Conservation (phyloP, 2,329 filamentous ascomycete species). For the Chaetomium sp. region DNA sequence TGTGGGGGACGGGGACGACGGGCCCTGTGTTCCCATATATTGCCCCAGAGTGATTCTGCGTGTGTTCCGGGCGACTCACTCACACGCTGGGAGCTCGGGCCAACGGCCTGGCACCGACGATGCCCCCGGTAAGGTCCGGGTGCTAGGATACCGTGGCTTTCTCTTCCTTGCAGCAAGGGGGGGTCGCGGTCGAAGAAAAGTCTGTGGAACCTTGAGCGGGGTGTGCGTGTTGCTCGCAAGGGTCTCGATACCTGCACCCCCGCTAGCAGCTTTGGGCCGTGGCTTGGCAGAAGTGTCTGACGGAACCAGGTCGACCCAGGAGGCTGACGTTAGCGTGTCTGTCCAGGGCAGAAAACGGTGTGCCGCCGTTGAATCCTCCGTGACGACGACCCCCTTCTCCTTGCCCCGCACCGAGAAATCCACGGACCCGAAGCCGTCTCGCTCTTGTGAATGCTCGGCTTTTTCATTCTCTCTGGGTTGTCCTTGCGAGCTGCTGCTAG, state of each 20-base stretch:
- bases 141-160: conserved; percentile 14
- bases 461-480: too few species aligned
- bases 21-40: conserved; percentile 17
- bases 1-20: conserved; percentile 14
- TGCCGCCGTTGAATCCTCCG: conserved; percentile 3
- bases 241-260: conserved; percentile 18
- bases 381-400: conserved; percentile 5
- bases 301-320: too few species aligned
- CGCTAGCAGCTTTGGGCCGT: conserved; percentile 2
- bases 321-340: not conserved
- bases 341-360: conserved; percentile 8
- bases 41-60: conserved; percentile 18
- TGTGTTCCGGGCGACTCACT: conserved; percentile 10
- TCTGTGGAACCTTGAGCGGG: conserved; percentile 14
- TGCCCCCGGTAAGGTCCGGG: conserved; percentile 9
- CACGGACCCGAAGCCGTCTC: too few species aligned
- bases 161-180: conserved; percentile 11
- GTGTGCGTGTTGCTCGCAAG: conserved; percentile 5
- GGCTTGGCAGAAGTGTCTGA: conserved; percentile 11
- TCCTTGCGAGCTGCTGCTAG: too few species aligned
- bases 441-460: too few species aligned
- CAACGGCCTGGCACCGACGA: conserved; percentile 10
- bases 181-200: conserved; percentile 11
- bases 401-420: not conserved
- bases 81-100: conserved; percentile 1